A percentile compares a stretch with the other conserved stretches of the same genome.
These are phyloP conservation scores for Phytophthora palmivora DNA, from an alignment of 352 stramenopile species.

Conservation along the genomic window DNA sequence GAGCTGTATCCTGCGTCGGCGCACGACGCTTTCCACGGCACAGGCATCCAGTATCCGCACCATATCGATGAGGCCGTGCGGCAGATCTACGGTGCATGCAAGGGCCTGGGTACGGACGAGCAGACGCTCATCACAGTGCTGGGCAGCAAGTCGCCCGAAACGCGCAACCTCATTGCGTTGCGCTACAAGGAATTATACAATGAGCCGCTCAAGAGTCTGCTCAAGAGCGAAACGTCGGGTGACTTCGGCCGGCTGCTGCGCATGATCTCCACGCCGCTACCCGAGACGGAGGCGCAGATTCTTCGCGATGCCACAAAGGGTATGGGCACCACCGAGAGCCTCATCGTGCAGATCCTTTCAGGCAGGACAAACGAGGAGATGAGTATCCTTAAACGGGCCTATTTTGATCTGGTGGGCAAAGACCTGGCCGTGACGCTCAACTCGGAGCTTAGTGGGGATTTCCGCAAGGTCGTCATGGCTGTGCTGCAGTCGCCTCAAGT, in stretches of 20 bases:
- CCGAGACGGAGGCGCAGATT: conserved; percentile 75
- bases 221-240: conserved; percentile 79
- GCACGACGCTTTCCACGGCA: conserved; percentile 62
- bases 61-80: conserved; percentile 68
- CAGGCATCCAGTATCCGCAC: conserved; percentile 47
- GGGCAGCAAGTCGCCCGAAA: conserved; percentile 71
- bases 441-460: conserved; percentile 77
- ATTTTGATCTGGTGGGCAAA: conserved; percentile 72
- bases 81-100: conserved; percentile 73
- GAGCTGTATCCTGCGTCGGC: conserved; percentile 71
- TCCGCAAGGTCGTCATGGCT: conserved; percentile 80
- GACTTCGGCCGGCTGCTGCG: conserved; percentile 73
- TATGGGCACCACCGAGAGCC: conserved; percentile 73
- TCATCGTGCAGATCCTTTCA: conserved; percentile 72
- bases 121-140: conserved; percentile 73
- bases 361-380: conserved; percentile 85
- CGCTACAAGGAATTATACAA: conserved; percentile 78
- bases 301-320: conserved; percentile 75
- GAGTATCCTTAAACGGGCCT: conserved; percentile 81
- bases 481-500: conserved; percentile 59
- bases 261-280: conserved; percentile 78
- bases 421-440: conserved; percentile 72
- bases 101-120: conserved; percentile 80
- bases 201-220: conserved; percentile 57
- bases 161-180: conserved; percentile 69